Evolutionary conservation across 2,329 filamentous ascomycete species (phyloP).

Genomic region (Emericellopsis cladophorae): DNA sequence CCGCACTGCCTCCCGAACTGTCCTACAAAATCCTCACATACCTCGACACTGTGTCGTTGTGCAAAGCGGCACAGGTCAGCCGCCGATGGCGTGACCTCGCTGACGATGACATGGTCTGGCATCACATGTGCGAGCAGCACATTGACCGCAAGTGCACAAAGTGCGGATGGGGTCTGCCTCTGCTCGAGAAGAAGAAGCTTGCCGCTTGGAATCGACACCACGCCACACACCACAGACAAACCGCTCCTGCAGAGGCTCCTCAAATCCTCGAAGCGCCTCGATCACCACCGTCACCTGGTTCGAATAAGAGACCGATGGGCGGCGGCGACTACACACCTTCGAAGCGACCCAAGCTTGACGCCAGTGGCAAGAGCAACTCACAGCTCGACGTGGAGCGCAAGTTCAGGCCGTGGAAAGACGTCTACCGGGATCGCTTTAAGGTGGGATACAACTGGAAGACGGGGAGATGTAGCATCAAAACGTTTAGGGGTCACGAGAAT

Average conservation of each 20-base stretch:
- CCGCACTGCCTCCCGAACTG: conserved; percentile 77
- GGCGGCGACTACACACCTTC: conserved; percentile 12
- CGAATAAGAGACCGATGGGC: conserved; percentile 19
- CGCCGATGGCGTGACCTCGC: conserved; percentile 76
- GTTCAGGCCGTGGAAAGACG: conserved; percentile 78
- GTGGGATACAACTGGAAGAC: conserved; percentile 98
- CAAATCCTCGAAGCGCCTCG: conserved; percentile 6
- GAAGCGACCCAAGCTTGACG: conserved; percentile 19
- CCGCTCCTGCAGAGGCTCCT: not conserved
- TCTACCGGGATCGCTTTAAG: conserved; percentile 90
- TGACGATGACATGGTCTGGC: conserved; percentile 96
- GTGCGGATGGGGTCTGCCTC: conserved; percentile 87
- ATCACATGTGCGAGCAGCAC: conserved; percentile 95
- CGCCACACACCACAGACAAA: conserved; percentile 7
- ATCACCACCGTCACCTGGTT: conserved; percentile 8
- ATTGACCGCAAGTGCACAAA: conserved; percentile 89
- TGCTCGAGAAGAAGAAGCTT: conserved; percentile 78
- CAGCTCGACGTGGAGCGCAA: conserved; percentile 30
- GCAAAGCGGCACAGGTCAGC: conserved; percentile 92
- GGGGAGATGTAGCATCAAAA: conserved; percentile 71
- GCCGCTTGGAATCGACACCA: conserved; percentile 72
- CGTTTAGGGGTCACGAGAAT: conserved; percentile 77
- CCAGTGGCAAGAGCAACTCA: conserved; percentile 13
- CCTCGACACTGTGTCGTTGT: conserved; percentile 86
- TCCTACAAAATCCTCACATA: conserved; percentile 88